These are phyloP conservation scores for Pestalotiopsis sp. DNA, from an alignment of 2,329 filamentous ascomycete genomes.

Conservation along the genomic window DNA sequence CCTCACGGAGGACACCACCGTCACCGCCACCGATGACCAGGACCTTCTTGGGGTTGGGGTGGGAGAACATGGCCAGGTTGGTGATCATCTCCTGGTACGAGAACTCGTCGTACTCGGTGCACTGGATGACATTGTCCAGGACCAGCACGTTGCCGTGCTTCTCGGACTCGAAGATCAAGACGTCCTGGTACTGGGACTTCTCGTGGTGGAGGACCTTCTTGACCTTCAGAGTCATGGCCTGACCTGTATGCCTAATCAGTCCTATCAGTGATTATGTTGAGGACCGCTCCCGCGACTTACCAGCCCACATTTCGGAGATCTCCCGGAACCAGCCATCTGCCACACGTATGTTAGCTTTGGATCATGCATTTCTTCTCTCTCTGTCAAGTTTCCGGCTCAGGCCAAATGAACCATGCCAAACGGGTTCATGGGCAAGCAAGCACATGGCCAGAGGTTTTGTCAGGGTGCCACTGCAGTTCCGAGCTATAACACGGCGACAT, in stretches of 20 bases:
- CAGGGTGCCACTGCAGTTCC: not conserved
- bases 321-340: conserved; percentile 99
- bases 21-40: conserved; percentile 98
- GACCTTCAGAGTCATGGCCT: conserved; percentile 98
- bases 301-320: conserved; percentile 97
- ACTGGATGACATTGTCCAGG: conserved; percentile 98
- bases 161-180: conserved; percentile 97
- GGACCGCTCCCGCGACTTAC: conserved; percentile 37
- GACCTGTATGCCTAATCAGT: conserved; percentile 53
- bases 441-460: not conserved
- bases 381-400: not conserved
- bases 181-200: conserved; percentile 99
- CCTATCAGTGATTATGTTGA: conserved; percentile 8
- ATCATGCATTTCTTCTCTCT: not conserved
- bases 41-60: conserved; percentile 97
- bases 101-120: conserved; percentile 98
- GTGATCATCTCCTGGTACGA: conserved; percentile 99
- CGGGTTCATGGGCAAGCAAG: not conserved
- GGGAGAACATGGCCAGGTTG: conserved; percentile 96
- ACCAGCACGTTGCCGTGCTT: conserved; percentile 96
- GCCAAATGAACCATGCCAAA: not conserved
- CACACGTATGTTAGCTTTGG: conserved; percentile 5
- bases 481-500: not conserved
- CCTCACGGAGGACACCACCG: conserved; percentile 94
- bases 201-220: conserved; percentile 98